These are phyloP conservation scores for Ophiostoma ips DNA, from an alignment of 2,329 filamentous ascomycete genomes.

Conservation along the genomic window DNA sequence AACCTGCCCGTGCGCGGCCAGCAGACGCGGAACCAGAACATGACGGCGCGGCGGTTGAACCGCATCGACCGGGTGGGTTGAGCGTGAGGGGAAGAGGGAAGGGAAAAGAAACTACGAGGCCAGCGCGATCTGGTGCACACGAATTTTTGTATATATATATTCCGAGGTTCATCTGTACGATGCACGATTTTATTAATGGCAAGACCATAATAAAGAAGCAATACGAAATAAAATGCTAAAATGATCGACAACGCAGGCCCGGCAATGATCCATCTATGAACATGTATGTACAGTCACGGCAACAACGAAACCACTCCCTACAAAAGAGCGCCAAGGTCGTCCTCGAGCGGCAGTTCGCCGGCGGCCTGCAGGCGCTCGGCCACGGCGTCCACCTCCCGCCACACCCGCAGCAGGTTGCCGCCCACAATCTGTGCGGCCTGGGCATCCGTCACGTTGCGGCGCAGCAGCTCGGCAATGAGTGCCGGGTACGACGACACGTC, in stretches of 20 bases:
- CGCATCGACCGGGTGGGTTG: constrained; percentile 34
- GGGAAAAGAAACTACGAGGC: not conserved
- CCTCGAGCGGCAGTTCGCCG: constrained; percentile 39
- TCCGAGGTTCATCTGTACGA: not conserved
- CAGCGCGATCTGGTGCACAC: not conserved
- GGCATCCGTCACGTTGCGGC: constrained; percentile 56
- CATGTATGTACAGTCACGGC: not conserved
- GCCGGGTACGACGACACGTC: constrained; percentile 76
- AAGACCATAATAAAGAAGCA: not conserved
- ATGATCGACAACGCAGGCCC: not conserved
- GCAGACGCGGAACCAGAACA: constrained; percentile 62
- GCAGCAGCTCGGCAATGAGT: constrained; percentile 60
- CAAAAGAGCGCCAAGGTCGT: no score
- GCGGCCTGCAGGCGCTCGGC: constrained; percentile 49
- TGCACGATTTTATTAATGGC: not conserved
- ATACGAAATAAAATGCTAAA: not conserved
- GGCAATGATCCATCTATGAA: not conserved
- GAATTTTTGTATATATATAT: constrained; percentile 2
- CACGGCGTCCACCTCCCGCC: constrained; percentile 63
- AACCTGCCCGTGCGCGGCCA: constrained; percentile 83
- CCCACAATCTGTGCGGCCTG: constrained; percentile 67
- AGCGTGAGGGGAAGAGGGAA: constrained; percentile 1
- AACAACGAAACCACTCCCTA: not conserved
- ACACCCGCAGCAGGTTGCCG: constrained; percentile 70
- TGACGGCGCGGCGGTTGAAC: constrained; percentile 49